A percentile compares a stretch with the other conserved stretches of the same genome.
Conservation (phyloP, 2,329 filamentous ascomycete genomes). For the Pleoardoris graminearum region DNA sequence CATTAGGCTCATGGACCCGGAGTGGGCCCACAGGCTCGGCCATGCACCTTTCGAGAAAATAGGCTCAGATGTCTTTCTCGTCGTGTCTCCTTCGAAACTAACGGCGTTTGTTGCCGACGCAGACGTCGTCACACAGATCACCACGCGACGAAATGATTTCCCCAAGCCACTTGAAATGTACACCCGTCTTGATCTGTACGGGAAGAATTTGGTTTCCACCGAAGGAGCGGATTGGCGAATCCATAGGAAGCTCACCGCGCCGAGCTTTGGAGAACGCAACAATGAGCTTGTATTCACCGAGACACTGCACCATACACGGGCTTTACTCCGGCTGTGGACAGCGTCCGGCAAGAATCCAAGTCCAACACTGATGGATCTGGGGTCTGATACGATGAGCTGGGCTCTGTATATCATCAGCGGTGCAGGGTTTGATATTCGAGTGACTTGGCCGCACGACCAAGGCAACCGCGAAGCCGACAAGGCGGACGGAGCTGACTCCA, state of each 20-base stretch:
- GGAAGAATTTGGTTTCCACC: conserved; percentile 70
- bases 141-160: conserved; percentile 68
- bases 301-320: conserved; percentile 62
- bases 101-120: conserved; percentile 64
- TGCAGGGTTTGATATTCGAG: conserved; percentile 70
- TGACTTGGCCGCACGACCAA: conserved; percentile 62
- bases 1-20: conserved; percentile 58
- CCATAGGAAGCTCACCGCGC: conserved; percentile 72
- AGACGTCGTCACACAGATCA: conserved; percentile 68
- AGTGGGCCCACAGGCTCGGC: conserved; percentile 62
- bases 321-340: conserved; percentile 38
- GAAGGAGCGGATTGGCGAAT: conserved; percentile 71
- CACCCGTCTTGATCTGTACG: conserved; percentile 64
- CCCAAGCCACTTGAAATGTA: conserved; percentile 68
- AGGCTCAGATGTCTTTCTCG: conserved; percentile 64
- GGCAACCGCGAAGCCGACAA: conserved; percentile 41
- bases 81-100: conserved; percentile 62
- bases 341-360: conserved; percentile 28
- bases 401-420: conserved; percentile 65
- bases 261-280: conserved; percentile 77
- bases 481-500: conserved; percentile 27
- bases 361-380: conserved; percentile 59
- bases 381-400: conserved; percentile 68
- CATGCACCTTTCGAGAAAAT: conserved; percentile 62
- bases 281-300: conserved; percentile 68